A percentile compares a stretch with the other conserved stretches of the same genome.
These are phyloP conservation scores for Stagonosporopsis cucurbitacearum DNA, from an alignment of 2,329 filamentous ascomycete genomes.

Conservation along the genomic window DNA sequence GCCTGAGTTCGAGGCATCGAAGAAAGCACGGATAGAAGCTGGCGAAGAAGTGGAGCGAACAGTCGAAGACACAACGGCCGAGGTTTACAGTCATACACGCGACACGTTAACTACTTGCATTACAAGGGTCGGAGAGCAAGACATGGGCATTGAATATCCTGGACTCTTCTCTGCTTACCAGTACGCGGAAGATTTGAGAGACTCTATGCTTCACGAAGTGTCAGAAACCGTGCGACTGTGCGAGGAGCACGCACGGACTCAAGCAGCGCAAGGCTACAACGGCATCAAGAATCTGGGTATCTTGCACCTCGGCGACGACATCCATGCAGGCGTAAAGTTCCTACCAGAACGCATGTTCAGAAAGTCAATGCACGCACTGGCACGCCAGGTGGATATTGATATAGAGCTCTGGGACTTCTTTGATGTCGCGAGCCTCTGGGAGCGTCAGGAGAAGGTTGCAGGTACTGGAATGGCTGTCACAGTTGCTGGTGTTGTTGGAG, in stretches of 20 bases:
- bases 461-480: conserved; percentile 95
- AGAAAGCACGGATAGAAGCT: conserved; percentile 78
- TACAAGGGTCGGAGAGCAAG: conserved; percentile 73
- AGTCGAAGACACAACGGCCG: conserved; percentile 83
- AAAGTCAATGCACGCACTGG: conserved; percentile 78
- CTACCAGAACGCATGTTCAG: conserved; percentile 93
- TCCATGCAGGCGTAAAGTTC: conserved; percentile 80
- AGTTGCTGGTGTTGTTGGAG: conserved; percentile 82
- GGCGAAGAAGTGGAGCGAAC: conserved; percentile 80
- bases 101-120: conserved; percentile 78
- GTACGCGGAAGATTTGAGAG: conserved; percentile 91
- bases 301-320: conserved; percentile 85
- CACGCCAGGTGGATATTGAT: conserved; percentile 83
- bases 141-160: conserved; percentile 84
- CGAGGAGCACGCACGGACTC: conserved; percentile 82
- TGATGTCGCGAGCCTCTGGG: conserved; percentile 80
- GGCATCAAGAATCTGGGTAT: conserved; percentile 88
- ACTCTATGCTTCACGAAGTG: conserved; percentile 89
- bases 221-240: conserved; percentile 77
- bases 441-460: conserved; percentile 92
- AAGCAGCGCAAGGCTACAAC: conserved; percentile 81
- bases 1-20: conserved; percentile 82
- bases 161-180: conserved; percentile 85
- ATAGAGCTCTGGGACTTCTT: conserved; percentile 94
- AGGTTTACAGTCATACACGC: conserved; percentile 85